A percentile compares a stretch with the other conserved stretches of the same genome.
These are phyloP conservation scores for Aspergillus novoparasiticus DNA, from an alignment of 2,329 filamentous ascomycete genomes.

Conservation along the genomic window DNA sequence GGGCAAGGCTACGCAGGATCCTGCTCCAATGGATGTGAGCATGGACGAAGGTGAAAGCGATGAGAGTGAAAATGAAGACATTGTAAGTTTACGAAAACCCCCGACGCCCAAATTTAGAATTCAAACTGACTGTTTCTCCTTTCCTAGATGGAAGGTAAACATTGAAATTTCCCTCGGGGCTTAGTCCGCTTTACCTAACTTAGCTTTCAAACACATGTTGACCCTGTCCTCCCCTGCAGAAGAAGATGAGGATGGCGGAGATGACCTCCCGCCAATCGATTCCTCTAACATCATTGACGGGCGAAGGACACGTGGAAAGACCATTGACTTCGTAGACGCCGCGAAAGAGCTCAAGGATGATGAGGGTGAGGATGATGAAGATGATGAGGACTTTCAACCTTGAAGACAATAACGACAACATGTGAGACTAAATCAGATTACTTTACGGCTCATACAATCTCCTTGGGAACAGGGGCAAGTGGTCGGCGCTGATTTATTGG, in stretches of 20 bases:
- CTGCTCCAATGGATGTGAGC: conserved; percentile 58
- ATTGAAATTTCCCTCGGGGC: not conserved
- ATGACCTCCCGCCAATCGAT: conserved; percentile 82
- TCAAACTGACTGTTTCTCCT: not conserved
- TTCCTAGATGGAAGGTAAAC: conserved; percentile 8
- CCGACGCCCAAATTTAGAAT: not conserved
- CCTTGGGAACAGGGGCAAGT: conserved; percentile 16
- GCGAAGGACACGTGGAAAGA: conserved; percentile 85
- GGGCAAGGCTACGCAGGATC: conserved; percentile 68
- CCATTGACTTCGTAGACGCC: conserved; percentile 92
- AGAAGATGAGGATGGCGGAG: conserved; percentile 70
- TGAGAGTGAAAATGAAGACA: conserved; percentile 59
- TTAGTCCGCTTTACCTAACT: not conserved
- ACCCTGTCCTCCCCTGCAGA: conserved; percentile 28
- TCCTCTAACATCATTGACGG: conserved; percentile 83
- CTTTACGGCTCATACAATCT: conserved; percentile 16
- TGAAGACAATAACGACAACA: conserved; percentile 39
- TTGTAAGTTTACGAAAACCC: conserved; percentile 32
- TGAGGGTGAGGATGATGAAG: conserved; percentile 63
- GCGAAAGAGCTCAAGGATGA: conserved; percentile 77
- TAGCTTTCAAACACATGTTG: not conserved
- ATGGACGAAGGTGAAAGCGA: conserved; percentile 75
- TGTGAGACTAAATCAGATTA: conserved; percentile 39
- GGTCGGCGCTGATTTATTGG: conserved; percentile 25
- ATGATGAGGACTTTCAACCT: conserved; percentile 46